A percentile compares a stretch with the other conserved stretches of the same genome.
These are phyloP conservation scores for Venturia oleaginea DNA, from an alignment of 2,329 filamentous ascomycete species.

Conservation along the genomic window DNA sequence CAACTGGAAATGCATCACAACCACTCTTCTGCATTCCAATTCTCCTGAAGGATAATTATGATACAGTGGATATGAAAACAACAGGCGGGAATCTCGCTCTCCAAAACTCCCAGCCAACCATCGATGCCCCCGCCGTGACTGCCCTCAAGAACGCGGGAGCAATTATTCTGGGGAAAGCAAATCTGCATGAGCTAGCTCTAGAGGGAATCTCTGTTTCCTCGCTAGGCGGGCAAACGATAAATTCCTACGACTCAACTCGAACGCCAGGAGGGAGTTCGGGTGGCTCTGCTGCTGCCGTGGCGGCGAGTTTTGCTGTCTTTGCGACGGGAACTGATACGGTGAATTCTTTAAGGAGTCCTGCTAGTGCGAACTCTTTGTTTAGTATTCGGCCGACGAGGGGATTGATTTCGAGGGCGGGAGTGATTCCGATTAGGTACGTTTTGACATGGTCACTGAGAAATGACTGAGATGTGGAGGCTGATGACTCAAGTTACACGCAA, in stretches of 20 bases:
- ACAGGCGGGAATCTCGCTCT: slow-evolving; percentile 65
- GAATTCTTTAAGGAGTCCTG: slow-evolving; percentile 55
- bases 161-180: slow-evolving; percentile 15
- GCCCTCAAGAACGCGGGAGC: slow-evolving; percentile 54
- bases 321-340: slow-evolving; percentile 53
- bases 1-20: slow-evolving; percentile 46
- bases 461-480: slow-evolving; percentile 33
- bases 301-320: slow-evolving; percentile 50
- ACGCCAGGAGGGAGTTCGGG: slow-evolving; percentile 51
- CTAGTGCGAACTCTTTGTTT: slow-evolving; percentile 49
- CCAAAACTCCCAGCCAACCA: slow-evolving; percentile 54
- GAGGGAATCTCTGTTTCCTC: slow-evolving; percentile 56
- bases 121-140: slow-evolving; percentile 55
- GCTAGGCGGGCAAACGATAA: slow-evolving; percentile 54
- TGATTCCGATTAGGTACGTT: slow-evolving; percentile 55
- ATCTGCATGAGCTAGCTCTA: slow-evolving; percentile 23
- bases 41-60: slow-evolving; percentile 66
- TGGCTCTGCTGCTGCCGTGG: slow-evolving; percentile 49
- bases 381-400: slow-evolving; percentile 51
- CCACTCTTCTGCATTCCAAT: slow-evolving; percentile 69
- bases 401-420: slow-evolving; percentile 51
- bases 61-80: slow-evolving; percentile 62
- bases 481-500: slow-evolving; percentile 25
- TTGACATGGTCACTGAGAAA: slow-evolving; percentile 18
- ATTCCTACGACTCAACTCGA: slow-evolving; percentile 56